phyloP scores from a whole-genome alignment of 306 rosid genomes.

The Pyrus betulifolia region DNA sequence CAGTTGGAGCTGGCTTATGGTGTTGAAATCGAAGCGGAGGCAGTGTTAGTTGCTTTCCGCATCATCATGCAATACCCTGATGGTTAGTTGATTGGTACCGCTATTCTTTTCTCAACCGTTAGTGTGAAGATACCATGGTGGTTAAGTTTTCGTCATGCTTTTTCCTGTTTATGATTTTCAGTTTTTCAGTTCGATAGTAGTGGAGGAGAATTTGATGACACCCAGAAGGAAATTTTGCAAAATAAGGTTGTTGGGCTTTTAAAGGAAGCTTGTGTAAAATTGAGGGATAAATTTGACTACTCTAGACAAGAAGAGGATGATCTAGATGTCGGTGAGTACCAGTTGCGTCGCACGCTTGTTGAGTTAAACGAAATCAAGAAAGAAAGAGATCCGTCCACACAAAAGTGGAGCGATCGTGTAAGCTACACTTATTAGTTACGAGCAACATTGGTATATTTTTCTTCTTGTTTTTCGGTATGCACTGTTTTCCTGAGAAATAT shows the following conservation, averaged over 20 bases:
- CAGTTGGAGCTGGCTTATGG: slow-evolving; percentile 10
- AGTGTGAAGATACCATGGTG: background rate
- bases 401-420: slow-evolving; percentile 15
- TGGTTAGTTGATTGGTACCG: background rate
- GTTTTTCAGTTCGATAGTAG: slow-evolving; percentile 4
- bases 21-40: slow-evolving; percentile 5
- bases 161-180: background rate
- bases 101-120: background rate
- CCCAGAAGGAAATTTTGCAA: slow-evolving; percentile 3
- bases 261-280: slow-evolving; percentile 5
- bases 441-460: background rate
- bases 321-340: slow-evolving; percentile 7
- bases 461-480: background rate
- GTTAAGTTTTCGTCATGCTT: background rate
- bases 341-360: slow-evolving; percentile 8
- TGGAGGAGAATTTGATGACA: background rate
- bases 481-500: background rate
- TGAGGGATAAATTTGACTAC: slow-evolving; percentile 14
- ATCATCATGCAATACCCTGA: slow-evolving; percentile 6
- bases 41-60: background rate
- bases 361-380: slow-evolving; percentile 9
- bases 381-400: slow-evolving; percentile 10
- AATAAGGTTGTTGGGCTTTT: slow-evolving; percentile 6
- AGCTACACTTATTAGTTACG: background rate
- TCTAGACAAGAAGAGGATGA: slow-evolving; percentile 16